Evolutionary conservation across 148 eudicot species (phyloP).

Genomic region (Diospyros lotus): DNA sequence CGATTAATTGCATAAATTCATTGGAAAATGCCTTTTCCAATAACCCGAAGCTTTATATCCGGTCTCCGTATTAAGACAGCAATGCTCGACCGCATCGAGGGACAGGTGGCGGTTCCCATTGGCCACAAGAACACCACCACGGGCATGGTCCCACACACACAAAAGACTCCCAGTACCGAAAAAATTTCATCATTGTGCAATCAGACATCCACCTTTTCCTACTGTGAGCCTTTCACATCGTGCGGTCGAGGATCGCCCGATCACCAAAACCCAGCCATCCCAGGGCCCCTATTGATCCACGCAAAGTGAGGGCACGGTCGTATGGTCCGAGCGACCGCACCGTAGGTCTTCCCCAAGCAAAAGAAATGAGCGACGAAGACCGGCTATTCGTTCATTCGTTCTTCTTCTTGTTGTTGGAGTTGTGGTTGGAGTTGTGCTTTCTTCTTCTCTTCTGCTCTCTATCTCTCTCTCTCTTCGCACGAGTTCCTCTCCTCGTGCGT

Average conservation of each 20-base stretch:
- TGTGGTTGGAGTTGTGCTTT: neutral
- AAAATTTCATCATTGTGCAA: neutral
- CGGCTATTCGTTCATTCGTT: constrained; percentile 10
- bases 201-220: neutral
- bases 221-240: neutral
- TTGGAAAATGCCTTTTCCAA: too few relatives aligned
- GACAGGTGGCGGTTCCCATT: too few relatives aligned
- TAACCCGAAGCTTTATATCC: too few relatives aligned
- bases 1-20: too few relatives aligned
- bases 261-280: neutral
- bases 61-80: too few relatives aligned
- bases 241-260: neutral
- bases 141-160: too few relatives aligned
- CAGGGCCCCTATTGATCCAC: neutral
- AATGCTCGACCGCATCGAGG: too few relatives aligned
- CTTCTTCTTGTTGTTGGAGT: neutral
- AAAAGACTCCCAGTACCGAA: neutral
- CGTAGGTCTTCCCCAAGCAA: constrained; percentile 7
- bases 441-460: constrained; percentile 16
- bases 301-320: neutral
- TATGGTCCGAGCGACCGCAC: neutral
- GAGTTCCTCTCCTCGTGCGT: neutral
- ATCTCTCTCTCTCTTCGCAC: constrained; percentile 6
- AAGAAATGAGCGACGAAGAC: constrained; percentile 16
- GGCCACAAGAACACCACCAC: too few relatives aligned